Conservation (phyloP, 2,329 filamentous ascomycete genomes). For the Diaporthe sp. region DNA sequence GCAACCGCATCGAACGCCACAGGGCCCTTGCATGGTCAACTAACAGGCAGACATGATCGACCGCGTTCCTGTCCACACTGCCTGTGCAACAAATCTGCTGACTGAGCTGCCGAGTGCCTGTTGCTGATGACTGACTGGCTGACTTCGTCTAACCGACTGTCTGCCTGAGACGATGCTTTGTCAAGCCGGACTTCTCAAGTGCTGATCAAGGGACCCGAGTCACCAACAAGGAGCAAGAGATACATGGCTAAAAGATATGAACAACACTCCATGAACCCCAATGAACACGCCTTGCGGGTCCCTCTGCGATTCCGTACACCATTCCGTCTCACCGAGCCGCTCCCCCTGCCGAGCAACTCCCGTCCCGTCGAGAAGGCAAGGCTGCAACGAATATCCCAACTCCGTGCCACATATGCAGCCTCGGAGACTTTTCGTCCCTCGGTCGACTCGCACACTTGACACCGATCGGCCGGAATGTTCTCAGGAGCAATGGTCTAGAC, state of each 20-base stretch:
- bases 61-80: not conserved
- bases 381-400: conserved; percentile 13
- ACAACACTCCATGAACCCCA: not conserved
- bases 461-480: conserved; percentile 19
- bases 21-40: not conserved
- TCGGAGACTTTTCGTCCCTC: not conserved
- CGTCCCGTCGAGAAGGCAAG: not conserved
- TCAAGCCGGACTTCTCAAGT: not conserved
- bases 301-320: not conserved
- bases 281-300: not conserved
- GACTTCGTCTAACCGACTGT: not conserved
- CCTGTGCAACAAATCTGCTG: not conserved
- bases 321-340: conserved; percentile 14
- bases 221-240: not conserved
- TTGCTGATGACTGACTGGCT: not conserved
- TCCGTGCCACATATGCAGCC: not conserved
- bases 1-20: not conserved
- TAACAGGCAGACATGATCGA: not conserved
- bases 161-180: not conserved
- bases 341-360: conserved; percentile 6
- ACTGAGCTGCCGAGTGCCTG: not conserved
- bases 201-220: not conserved
- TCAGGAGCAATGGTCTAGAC: conserved; percentile 15
- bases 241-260: not conserved
- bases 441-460: not conserved